Evolutionary conservation across 2,329 filamentous ascomycete species (phyloP), one percentile per base, ranked within the genome.

Genomic region (Diaporthe australafricana): DNA sequence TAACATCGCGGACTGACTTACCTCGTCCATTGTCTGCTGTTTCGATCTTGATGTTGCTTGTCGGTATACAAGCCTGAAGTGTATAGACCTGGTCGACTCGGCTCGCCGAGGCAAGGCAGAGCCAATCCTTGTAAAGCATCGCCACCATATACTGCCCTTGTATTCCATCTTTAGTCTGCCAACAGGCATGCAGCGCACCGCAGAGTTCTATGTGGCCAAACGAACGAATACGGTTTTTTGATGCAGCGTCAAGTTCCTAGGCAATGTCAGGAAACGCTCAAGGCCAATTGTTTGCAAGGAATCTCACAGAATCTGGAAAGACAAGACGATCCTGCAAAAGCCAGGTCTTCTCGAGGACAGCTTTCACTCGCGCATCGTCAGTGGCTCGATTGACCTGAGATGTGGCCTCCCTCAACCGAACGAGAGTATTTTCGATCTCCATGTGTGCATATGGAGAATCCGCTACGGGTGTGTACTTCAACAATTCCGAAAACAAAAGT

Each of bases 371-470:
- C 11, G 90, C 89, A 77, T 96, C 93, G 72, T 94, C 91, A 30
- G 93, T 95, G n/a, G 94, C 94, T 71, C 90, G 87, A 79, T 98
- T 97, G 80, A 98, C 94, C 76, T 93, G 92, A 5, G 89, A 87
- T 2, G 94, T 95, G 17, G 92, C 90, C 79, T 94, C 90, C 48
- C 93, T 91, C 48, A 98, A 85, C 62, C 90, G 87, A 68, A 91
- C 88, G 40, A 97, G 85, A 0, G 93, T 88, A 74, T 91, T 92
- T 72, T 94, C 91, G 22, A 98, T 89, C 68, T 94, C 92, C 79
- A 92, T 90, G 81, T 98, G 93, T 1, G 94, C 92, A 73, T 90
- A 90, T 0, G 95, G 94, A 77, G 95, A 97, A 78, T 98, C 96
- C 70, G 89, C 91, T 1, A 94, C 93, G 2, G 94, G 94, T 0